Evolutionary conservation across 2,329 filamentous ascomycete species (phyloP).

Genomic region (Epichloe amarillans): DNA sequence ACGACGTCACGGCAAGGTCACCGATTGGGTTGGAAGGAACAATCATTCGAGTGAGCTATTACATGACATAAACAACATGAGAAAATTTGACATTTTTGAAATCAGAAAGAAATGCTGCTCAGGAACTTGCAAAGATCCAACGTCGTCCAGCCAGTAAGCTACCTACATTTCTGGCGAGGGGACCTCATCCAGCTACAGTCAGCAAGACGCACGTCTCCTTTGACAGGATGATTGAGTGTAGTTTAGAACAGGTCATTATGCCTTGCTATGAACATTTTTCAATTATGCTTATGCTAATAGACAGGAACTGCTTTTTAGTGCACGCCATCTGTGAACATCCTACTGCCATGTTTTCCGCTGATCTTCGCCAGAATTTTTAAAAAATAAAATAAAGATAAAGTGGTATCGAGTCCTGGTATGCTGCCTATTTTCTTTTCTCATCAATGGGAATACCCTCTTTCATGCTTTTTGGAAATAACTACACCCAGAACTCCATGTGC

Average conservation of each 20-base stretch:
- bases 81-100: too few relatives aligned
- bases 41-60: not conserved
- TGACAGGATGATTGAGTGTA: too few relatives aligned
- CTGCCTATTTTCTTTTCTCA: not conserved
- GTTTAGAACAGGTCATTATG: too few relatives aligned
- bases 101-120: too few relatives aligned
- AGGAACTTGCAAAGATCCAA: too few relatives aligned
- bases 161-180: too few relatives aligned
- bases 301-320: not conserved
- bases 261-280: not conserved
- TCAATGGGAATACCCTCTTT: not conserved
- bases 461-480: not conserved
- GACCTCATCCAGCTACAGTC: too few relatives aligned
- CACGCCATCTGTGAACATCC: not conserved
- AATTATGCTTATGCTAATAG: not conserved
- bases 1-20: not conserved
- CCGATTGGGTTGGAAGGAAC: not conserved
- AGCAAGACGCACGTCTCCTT: too few relatives aligned
- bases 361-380: not conserved
- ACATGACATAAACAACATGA: not conserved
- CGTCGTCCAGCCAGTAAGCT: too few relatives aligned
- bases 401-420: constrained; percentile 2
- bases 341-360: not conserved
- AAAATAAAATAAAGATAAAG: not conserved
- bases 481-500: constrained; percentile 7